These are phyloP conservation scores for Penicillium ochrochloron DNA, from an alignment of 495 filamentous ascomycete species.

Conservation along the genomic window DNA sequence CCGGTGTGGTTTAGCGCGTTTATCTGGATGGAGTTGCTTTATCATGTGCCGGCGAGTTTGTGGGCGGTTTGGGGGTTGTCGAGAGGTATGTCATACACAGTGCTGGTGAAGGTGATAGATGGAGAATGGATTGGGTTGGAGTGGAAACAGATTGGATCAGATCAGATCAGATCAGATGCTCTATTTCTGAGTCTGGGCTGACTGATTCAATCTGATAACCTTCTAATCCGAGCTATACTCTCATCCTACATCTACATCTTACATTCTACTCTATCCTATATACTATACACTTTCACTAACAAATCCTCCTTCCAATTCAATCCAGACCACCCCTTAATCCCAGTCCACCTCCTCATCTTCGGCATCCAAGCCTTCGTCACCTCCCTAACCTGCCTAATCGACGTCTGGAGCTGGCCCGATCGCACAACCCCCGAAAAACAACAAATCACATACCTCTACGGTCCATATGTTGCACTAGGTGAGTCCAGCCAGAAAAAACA, in stretches of 20 bases:
- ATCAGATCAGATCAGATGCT: background rate
- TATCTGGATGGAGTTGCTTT: conserved; percentile 68
- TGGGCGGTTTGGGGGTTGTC: conserved; percentile 63
- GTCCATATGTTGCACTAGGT: conserved; percentile 75
- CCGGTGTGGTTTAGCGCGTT: conserved; percentile 75
- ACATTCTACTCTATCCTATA: background rate
- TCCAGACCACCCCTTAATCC: conserved; percentile 61
- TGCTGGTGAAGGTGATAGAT: background rate
- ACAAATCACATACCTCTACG: conserved; percentile 66
- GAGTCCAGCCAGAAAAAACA: background rate
- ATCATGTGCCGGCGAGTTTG: conserved; percentile 69
- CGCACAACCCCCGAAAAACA: conserved; percentile 58
- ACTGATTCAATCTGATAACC: background rate
- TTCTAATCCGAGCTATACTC: background rate
- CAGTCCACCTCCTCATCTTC: conserved; percentile 70
- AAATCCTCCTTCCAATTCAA: conserved; percentile 26
- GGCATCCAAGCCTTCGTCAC: conserved; percentile 73
- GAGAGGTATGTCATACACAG: conserved; percentile 41
- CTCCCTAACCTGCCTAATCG: conserved; percentile 69
- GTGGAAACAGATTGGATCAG: background rate
- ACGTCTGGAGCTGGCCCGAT: conserved; percentile 61
- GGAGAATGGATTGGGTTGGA: background rate
- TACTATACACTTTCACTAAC: conserved; percentile 10
- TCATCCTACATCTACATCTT: background rate
- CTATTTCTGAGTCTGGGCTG: too few species aligned